Evolutionary conservation across 2,329 filamentous ascomycete species (phyloP), one percentile per base, ranked within the genome.

Genomic region (Pezicula neosporulosa): DNA sequence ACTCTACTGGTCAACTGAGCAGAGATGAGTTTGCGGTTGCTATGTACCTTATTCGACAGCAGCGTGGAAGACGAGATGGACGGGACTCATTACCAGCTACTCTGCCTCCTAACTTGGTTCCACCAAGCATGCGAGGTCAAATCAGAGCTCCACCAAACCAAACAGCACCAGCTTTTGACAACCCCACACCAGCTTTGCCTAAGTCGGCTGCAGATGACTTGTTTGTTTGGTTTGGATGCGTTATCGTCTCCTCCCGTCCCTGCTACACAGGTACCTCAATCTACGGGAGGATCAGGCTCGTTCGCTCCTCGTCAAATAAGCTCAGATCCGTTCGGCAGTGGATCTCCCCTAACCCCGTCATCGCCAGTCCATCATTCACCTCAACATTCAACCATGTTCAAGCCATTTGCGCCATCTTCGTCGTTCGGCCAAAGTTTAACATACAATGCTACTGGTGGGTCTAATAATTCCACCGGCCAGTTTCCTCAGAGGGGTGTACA

Each of bases 11-110:
- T 10, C 86, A 87, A 51, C 75, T 99, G 51, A 91, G 81, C 44
- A 84, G 83, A 61, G 94, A 99, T 60, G 92, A 96, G 62, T 99
- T 99, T 66, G 91, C 94, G 0, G 91, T 99, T 44, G 93, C 94
- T 48, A 97, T 99, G 92, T 95, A 95, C 66, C 77, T 99, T 47
- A 97, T 99, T 62, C 83, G 92, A 55, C 89, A 96, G 67, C 92
- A 97, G 68, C 82, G 92, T 49, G 87, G 81, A 57, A 87, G 85
- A 56, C 83, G 83, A 51, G 83, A 86, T 50, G 76, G 78, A 16
- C 67, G 73, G 30, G 72, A 72, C 38, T 74, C 82, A 27, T 70
- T 97, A 30, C 94, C 94, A 2, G 76, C 86, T 19, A 79, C 82
- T n/a, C 73, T 99, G 39, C 92, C 93, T 9, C 76, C 85, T 0